Conservation (phyloP, 2,329 filamentous ascomycete species). For the Fusarium begoniae region DNA sequence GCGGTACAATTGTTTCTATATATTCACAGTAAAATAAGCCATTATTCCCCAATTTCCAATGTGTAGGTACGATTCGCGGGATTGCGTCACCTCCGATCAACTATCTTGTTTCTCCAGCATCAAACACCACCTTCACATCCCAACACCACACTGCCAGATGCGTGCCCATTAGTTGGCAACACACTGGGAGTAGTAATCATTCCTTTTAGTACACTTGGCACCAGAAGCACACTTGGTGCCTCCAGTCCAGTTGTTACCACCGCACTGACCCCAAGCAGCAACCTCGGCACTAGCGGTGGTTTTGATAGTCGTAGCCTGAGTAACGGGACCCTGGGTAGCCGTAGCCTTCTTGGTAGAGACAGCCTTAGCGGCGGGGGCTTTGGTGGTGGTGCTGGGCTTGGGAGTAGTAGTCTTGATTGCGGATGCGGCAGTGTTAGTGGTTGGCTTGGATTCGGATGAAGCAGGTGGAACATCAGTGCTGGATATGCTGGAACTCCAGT, state of each 20-base stretch:
- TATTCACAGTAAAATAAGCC: fast-evolving
- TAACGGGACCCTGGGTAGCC: background rate
- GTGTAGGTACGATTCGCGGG: fast-evolving
- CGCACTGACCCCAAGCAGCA: conserved; percentile 30
- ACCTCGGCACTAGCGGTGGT: background rate
- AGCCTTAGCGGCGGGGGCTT: background rate
- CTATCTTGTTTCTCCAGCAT: background rate
- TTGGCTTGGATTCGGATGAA: background rate
- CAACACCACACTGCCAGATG: background rate
- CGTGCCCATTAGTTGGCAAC: background rate
- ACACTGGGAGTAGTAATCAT: background rate
- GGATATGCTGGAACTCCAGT: conserved; percentile 29
- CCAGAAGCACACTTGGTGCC: conserved; percentile 21
- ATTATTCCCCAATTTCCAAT: background rate
- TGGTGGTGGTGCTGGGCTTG: background rate
- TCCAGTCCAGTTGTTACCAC: conserved; percentile 35
- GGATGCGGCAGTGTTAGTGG: background rate
- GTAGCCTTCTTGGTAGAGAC: background rate
- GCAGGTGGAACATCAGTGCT: background rate
- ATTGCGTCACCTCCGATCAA: fast-evolving
- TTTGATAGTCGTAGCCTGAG: background rate
- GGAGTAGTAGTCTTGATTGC: background rate
- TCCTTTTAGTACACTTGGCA: background rate
- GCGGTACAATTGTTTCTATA: fast-evolving
- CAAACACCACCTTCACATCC: background rate